These are phyloP conservation scores for Murraya koenigii DNA, from an alignment of 345 rosid genomes.

Conservation along the genomic window DNA sequence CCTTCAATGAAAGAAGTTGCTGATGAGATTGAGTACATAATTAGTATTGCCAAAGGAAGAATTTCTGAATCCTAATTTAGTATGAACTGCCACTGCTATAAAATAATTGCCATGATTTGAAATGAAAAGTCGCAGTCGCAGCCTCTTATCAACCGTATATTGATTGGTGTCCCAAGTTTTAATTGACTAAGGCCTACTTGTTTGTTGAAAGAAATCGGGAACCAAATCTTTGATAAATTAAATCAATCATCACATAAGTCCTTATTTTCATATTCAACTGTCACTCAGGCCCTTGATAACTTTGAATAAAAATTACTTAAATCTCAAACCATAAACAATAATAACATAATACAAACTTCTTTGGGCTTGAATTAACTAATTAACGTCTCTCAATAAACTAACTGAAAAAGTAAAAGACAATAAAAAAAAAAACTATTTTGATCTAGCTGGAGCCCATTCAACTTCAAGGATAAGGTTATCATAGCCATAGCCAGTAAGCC, in stretches of 20 bases:
- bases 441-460: conserved; percentile 31
- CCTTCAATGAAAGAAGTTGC: conserved; percentile 67
- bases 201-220: too few species aligned
- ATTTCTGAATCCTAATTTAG: neutral
- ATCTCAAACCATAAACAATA: too few species aligned
- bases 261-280: too few species aligned
- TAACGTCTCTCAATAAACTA: neutral
- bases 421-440: conserved; percentile 1
- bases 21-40: conserved; percentile 51
- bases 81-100: neutral
- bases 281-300: neutral
- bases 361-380: neutral
- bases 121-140: neutral
- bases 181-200: too few species aligned
- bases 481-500: conserved; percentile 41
- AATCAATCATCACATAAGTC: too few species aligned
- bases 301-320: neutral
- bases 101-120: neutral
- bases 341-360: neutral
- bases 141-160: neutral
- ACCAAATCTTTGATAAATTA: too few species aligned
- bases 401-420: neutral
- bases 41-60: conserved; percentile 19
- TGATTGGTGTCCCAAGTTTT: too few species aligned
- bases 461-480: conserved; percentile 40